A percentile compares a stretch with the other conserved stretches of the same genome.
Evolutionary conservation across 129 eudicot genomes (phyloP).

Genomic region (Apium graveolens): DNA sequence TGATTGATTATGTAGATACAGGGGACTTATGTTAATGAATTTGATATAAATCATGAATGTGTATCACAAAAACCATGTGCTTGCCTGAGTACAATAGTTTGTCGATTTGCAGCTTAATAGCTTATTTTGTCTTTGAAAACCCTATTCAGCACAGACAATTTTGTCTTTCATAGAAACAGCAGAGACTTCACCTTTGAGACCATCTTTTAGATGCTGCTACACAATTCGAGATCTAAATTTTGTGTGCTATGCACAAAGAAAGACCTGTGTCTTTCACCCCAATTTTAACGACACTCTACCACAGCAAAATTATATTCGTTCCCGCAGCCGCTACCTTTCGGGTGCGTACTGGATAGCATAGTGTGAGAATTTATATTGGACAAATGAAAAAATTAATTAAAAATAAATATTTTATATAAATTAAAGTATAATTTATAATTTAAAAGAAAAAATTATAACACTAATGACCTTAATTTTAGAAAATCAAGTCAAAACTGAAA

Average conservation of each 20-base stretch:
- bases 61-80: neutral
- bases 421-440: no score
- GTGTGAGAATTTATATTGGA: no score
- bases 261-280: neutral
- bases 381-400: no score
- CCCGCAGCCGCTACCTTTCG: no score
- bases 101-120: constrained; percentile 7
- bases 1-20: no score
- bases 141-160: constrained; percentile 3
- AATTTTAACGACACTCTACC: neutral
- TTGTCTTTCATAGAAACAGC: constrained; percentile 2
- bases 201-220: neutral
- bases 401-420: no score
- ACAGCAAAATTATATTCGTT: no score
- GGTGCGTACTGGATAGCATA: no score
- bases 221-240: neutral
- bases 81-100: neutral
- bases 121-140: constrained; percentile 5
- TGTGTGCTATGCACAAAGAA: neutral
- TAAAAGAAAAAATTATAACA: no score
- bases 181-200: neutral
- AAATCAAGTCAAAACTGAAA: no score
- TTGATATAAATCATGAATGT: neutral
- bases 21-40: neutral
- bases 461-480: no score